These are phyloP conservation scores for Backusella sp. DNA, from an alignment of 192 early-diverging fungal genomes.

Conservation along the genomic window DNA sequence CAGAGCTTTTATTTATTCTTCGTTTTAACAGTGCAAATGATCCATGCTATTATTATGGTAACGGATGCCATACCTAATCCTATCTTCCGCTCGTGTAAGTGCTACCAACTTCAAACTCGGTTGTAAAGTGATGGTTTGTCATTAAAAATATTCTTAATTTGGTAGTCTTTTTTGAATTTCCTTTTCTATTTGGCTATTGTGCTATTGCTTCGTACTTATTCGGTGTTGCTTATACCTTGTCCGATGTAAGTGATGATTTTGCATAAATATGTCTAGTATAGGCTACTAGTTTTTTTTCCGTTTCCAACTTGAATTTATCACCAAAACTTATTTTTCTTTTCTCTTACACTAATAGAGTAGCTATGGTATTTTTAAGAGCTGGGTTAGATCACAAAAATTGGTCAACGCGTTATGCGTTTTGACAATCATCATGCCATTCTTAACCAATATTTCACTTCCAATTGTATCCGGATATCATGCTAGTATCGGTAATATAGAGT, in stretches of 20 bases:
- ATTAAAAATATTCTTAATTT: background rate
- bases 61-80: constrained; percentile 12
- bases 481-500: background rate
- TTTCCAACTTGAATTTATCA: background rate
- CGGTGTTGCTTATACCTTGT: constrained; percentile 9
- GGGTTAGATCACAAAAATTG: constrained; percentile 3
- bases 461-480: background rate
- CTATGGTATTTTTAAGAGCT: background rate
- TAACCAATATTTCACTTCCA: background rate
- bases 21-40: background rate
- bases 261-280: background rate
- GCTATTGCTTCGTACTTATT: constrained; percentile 6
- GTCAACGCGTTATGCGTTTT: background rate
- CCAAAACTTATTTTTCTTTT: background rate
- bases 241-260: constrained; percentile 1
- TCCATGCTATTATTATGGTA: background rate
- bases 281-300: background rate
- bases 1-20: background rate
- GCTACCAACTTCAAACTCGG: background rate
- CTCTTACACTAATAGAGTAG: background rate
- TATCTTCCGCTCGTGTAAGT: constrained; percentile 10
- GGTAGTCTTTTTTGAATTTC: constrained; percentile 4
- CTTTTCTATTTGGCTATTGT: constrained; percentile 11
- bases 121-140: background rate
- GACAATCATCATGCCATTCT: background rate